Evolutionary conservation across 2,329 filamentous ascomycete genomes (phyloP).

Genomic region (Colletotrichum theobromicola): DNA sequence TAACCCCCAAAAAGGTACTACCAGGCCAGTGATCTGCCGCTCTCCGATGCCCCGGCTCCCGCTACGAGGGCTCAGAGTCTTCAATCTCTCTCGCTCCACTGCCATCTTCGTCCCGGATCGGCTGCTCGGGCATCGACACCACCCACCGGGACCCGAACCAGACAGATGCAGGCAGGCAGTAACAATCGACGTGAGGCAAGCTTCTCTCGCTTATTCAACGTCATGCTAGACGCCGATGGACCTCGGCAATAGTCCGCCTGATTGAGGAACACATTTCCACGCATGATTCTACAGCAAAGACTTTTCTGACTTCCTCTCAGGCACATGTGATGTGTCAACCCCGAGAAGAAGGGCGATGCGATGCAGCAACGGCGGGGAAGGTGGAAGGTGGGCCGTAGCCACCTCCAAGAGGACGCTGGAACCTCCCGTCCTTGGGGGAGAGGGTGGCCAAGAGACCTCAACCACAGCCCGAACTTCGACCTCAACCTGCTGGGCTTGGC

Average conservation of each 20-base stretch:
- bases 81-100: not conserved
- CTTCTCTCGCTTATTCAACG: not conserved
- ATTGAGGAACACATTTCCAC: not conserved
- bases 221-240: not conserved
- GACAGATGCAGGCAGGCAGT: not conserved
- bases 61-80: not conserved
- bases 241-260: not conserved
- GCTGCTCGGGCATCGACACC: not conserved
- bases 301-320: not conserved
- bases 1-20: not conserved
- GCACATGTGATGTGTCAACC: not conserved
- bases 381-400: not conserved
- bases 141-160: not conserved
- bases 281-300: not conserved
- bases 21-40: not conserved
- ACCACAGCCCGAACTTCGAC: not conserved
- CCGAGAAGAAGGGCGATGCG: not conserved
- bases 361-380: not conserved
- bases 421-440: not conserved
- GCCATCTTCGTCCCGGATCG: not conserved
- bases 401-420: not conserved
- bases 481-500: not conserved
- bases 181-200: not conserved
- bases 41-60: conserved; percentile 8
- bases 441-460: not conserved